Base-by-base conservation (phyloP, 1,284 basidiomycete genomes). In the Filobasidium uniguttulatum region DNA sequence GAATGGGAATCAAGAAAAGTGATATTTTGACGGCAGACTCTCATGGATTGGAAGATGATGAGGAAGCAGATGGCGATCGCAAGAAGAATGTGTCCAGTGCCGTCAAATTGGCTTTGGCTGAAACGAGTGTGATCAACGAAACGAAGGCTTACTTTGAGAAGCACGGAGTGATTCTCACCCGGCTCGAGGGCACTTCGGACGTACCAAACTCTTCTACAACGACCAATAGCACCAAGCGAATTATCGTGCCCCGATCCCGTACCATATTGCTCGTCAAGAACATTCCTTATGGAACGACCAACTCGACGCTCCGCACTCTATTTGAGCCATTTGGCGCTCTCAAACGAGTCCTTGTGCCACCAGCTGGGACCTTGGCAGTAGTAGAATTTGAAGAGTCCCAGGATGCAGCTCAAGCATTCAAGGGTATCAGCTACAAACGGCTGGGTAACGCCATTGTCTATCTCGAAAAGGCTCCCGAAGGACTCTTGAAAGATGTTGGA, bases 211-310 rank as follows among this genome's bases (percentile, higher is more conserved):
- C 29, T 12, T 19, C 31, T 29, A 50, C 49, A n/a, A 46, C 29
- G 22, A 34, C 34, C 4, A 30, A 30, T 31, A 23, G 49, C 20
- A n/a, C n/a, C n/a, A 20, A 20, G 10, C 8, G 36, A 29, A 43
- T 4, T n/a, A 20, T 20, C 3, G 40, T 43, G 8, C 50, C 50
- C 1, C 68, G 75, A 7, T 89, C 85, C 0, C 80, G 85, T 59
- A 91, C 86, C 0, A 80, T 77, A 40, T 82, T 97, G 50, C 76
- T 98, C 8, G 85, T 97, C 55, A 98, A 98, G 73, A 97, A 98
- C 69, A 90, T 98, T 38, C 91, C 93, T 0, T 94, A 85, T 61
- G 88, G 88, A 14, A 96, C 90, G 0, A 78, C 81, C 1, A 71
- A 73, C 0, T 77, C 80, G 10, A 79, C 84, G 55, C 77, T 97